Evolutionary conservation across 2,329 filamentous ascomycete genomes (phyloP).

Genomic region (Akanthomyces lecanii): DNA sequence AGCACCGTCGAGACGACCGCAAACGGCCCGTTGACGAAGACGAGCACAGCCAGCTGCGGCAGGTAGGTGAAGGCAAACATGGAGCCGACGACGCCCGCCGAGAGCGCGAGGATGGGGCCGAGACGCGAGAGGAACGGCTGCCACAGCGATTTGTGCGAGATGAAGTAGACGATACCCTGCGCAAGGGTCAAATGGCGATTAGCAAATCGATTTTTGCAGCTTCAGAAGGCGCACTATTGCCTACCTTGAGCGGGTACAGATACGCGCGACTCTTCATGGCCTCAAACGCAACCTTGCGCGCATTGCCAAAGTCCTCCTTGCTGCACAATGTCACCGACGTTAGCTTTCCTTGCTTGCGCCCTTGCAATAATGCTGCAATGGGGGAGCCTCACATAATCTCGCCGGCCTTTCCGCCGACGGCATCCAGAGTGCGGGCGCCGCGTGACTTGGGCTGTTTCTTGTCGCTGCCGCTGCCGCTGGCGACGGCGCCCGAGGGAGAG

Average conservation of each 20-base stretch:
- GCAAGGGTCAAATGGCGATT: neutral
- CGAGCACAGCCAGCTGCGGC: conserved; percentile 76
- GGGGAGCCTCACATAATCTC: conserved; percentile 12
- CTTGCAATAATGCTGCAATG: neutral
- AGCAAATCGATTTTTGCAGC: neutral
- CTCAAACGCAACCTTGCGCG: conserved; percentile 59
- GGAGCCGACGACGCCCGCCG: conserved; percentile 63
- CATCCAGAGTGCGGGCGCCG: conserved; percentile 6
- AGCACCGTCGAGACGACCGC: conserved; percentile 69
- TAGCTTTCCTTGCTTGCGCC: neutral
- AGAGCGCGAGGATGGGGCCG: conserved; percentile 62
- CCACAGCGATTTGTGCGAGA: conserved; percentile 53
- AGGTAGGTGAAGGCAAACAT: conserved; percentile 89
- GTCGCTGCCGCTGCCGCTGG: conserved; percentile 3
- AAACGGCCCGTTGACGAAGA: conserved; percentile 80
- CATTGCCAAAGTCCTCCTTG: conserved; percentile 66
- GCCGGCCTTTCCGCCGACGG: conserved; percentile 14
- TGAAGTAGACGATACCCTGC: conserved; percentile 58
- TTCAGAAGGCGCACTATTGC: neutral
- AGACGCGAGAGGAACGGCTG: conserved; percentile 54
- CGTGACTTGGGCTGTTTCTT: conserved; percentile 14
- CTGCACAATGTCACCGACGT: conserved; percentile 31
- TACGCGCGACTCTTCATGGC: conserved; percentile 75
- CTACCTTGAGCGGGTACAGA: conserved; percentile 74
- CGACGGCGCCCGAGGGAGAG: conserved; percentile 2